phyloP scores from a whole-genome alignment of 1,284 basidiomycete genomes.

The Leccinum solheimii region DNA sequence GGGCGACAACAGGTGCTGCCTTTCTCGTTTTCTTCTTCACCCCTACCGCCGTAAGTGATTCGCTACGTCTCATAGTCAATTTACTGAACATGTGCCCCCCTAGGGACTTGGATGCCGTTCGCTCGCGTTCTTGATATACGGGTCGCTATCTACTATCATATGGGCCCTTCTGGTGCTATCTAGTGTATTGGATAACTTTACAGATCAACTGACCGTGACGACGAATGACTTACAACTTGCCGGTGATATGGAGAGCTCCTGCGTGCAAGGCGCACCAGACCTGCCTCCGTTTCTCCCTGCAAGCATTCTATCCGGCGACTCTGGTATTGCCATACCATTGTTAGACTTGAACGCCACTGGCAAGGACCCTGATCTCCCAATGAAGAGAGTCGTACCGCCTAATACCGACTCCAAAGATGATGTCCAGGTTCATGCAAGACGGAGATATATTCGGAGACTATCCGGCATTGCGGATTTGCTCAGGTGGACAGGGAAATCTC shows the following conservation, averaged over 20 bases:
- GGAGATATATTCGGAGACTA: neutral
- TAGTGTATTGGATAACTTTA: conserved; percentile 37
- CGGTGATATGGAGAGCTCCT: conserved; percentile 2
- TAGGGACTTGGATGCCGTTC: conserved; percentile 42
- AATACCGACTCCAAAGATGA: neutral
- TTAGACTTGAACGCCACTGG: neutral
- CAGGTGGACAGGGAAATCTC: conserved; percentile 24
- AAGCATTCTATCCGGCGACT: neutral
- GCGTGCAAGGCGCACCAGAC: neutral
- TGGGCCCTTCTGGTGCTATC: conserved; percentile 42
- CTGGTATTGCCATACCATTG: neutral
- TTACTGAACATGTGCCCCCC: neutral
- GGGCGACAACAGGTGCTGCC: conserved; percentile 40
- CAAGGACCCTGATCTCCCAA: neutral
- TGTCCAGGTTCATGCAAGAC: neutral
- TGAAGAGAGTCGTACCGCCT: neutral
- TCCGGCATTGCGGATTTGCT: conserved; percentile 14
- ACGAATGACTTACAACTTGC: neutral
- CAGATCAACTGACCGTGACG: neutral
- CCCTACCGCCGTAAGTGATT: conserved; percentile 35
- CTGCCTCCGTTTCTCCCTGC: neutral
- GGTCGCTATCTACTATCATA: conserved; percentile 35
- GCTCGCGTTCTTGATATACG: conserved; percentile 40
- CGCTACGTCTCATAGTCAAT: no score
- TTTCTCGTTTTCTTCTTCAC: conserved; percentile 39